phyloP scores from a whole-genome alignment of 2,329 filamentous ascomycete species.

The Alternaria sp. region DNA sequence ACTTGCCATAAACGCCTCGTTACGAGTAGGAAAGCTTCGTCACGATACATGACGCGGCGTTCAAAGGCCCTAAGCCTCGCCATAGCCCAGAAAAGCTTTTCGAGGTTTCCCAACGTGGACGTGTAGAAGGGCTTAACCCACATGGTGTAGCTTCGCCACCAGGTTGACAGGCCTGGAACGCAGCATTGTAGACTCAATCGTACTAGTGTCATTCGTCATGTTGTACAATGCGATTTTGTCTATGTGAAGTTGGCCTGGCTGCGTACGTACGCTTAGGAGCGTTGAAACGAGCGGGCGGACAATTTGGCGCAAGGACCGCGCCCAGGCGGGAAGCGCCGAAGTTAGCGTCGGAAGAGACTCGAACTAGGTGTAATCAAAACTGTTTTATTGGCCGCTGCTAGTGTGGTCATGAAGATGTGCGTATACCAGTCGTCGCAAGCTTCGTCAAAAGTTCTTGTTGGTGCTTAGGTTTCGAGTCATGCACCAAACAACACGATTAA shows the following conservation, averaged over 20 bases:
- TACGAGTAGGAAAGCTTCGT: not conserved
- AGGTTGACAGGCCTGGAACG: not conserved
- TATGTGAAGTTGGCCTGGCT: not conserved
- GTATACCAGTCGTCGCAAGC: constrained; percentile 2
- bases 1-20: too few relatives aligned
- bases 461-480: not conserved
- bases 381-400: not conserved
- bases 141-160: constrained; percentile 4
- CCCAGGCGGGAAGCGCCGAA: not conserved
- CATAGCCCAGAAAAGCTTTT: not conserved
- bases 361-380: not conserved
- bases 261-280: not conserved
- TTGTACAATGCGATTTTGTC: not conserved
- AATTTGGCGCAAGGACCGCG: not conserved
- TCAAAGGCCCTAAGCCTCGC: not conserved
- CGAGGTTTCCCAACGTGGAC: constrained; percentile 17
- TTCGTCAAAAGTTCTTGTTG: not conserved
- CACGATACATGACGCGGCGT: not conserved
- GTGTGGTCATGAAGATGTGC: not conserved
- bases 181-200: not conserved
- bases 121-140: constrained; percentile 7
- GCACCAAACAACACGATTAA: not conserved
- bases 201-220: not conserved
- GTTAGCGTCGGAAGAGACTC: not conserved
- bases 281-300: not conserved